Evolutionary conservation across 805 yeast genomes (phyloP), one percentile per base, ranked within the genome.

Genomic region (Candida coleopterorum): DNA sequence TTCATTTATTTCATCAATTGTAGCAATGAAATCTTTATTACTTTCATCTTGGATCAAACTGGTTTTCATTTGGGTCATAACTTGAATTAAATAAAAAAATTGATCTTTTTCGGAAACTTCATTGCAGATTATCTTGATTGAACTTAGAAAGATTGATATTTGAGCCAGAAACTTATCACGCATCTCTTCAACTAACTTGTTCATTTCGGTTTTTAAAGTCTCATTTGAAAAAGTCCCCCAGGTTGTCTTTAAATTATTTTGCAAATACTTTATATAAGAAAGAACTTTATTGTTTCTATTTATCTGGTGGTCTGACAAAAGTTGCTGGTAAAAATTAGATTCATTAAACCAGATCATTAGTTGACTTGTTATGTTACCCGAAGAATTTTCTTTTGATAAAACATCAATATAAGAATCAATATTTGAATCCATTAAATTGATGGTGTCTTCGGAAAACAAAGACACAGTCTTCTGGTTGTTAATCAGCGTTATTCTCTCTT

Each of bases 371-470:
- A 39, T 24, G 12, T 25, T 32, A 12, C n/a, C 17, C 9, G 16
- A 4, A 7, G n/a, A 6, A 4, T 12, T 25, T 4, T 18, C 22
- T 18, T 16, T 37, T 2, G 46, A 33, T 0, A 50, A 28, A 10
- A 34, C 29, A 10, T 44, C 41, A 21, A 63, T 53, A 38, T 66
- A 66, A 8, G 37, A 25, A 14, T 52, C 53, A 32, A 62, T 43
- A 36, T 62, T 55, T 9, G 39, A 38, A 25, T 60, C 64, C 35
- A 63, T 56, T 16, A 56, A 34, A 3, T 42, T 46, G 4, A 53
- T 45, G 26, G 58, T 38, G 10, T 51, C 50, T 4, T 37, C 30
- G 0, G 61, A 42, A 40, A 55, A 54, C 9, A 50, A 36, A 28
- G 31, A 32, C 7, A 23, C 10, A 8, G 24, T 24, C 17, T 32